Conservation (phyloP, 1,284 basidiomycete species). For the Omphalotus olearius region DNA sequence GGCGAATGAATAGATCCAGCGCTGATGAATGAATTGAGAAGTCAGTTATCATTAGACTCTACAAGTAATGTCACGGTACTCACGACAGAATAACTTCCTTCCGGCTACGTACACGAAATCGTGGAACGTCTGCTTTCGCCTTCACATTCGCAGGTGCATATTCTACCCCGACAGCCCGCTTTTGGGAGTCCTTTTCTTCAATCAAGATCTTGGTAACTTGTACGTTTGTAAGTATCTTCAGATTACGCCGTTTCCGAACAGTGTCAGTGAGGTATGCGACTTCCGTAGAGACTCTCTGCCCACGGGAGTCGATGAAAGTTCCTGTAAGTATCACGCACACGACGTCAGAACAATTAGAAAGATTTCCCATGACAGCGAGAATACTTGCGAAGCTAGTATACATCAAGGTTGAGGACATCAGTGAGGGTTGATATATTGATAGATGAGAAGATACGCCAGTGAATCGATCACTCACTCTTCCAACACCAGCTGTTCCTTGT, state of each 20-base stretch:
- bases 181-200: slow-evolving; percentile 35
- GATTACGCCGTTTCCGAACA: slow-evolving; percentile 57
- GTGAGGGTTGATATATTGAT: not conserved
- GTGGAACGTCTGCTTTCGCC: slow-evolving; percentile 21
- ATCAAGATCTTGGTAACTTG: slow-evolving; percentile 57
- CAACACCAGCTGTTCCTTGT: slow-evolving; percentile 45
- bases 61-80: too few relatives aligned
- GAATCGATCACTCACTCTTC: slow-evolving; percentile 38
- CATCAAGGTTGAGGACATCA: not conserved
- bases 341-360: not conserved
- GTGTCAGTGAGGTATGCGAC: slow-evolving; percentile 59
- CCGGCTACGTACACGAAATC: slow-evolving; percentile 40
- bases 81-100: slow-evolving; percentile 65
- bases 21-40: not conserved
- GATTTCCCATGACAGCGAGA: not conserved
- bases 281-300: slow-evolving; percentile 55
- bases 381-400: not conserved
- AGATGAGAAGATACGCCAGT: not conserved
- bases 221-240: slow-evolving; percentile 52
- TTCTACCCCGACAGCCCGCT: slow-evolving; percentile 59
- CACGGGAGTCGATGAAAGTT: slow-evolving; percentile 53
- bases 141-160: slow-evolving; percentile 33
- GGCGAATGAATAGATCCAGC: not conserved
- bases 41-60: not conserved
- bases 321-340: slow-evolving; percentile 31